Percentiles rank a stretch among this genome's conserved stretches.
Conservation (phyloP, 179 eudicot genomes). For the Spinacia oleracea region DNA sequence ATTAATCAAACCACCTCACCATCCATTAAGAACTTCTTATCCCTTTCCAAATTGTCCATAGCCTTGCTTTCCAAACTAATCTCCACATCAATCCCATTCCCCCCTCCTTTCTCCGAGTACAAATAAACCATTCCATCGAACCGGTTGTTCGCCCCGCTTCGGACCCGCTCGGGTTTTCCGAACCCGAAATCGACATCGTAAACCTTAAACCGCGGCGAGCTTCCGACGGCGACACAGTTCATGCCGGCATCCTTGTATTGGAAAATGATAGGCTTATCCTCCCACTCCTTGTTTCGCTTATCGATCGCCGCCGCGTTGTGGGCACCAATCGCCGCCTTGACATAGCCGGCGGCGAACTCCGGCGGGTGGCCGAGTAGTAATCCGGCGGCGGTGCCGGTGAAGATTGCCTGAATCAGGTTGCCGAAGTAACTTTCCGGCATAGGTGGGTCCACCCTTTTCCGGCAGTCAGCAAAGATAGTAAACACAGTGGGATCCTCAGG, state of each 20-base stretch:
- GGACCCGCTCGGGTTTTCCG: conserved; percentile 76
- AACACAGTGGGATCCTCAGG: conserved; percentile 80
- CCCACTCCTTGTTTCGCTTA: conserved; percentile 69
- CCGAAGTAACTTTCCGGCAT: conserved; percentile 95
- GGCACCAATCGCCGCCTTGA: conserved; percentile 53
- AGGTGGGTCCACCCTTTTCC: conserved; percentile 80
- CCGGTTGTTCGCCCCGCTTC: conserved; percentile 85
- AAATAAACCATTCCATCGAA: conserved; percentile 97
- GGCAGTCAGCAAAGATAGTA: conserved; percentile 86
- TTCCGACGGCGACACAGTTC: conserved; percentile 95
- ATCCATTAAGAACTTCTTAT: conserved; percentile 67
- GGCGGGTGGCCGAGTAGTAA: conserved; percentile 53
- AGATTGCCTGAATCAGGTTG: conserved; percentile 89
- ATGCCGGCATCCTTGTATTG: conserved; percentile 88
- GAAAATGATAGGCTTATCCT: conserved; percentile 70
- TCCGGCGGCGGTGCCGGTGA: conserved; percentile 87
- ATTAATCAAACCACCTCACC: conserved; percentile 27
- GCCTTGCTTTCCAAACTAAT: conserved; percentile 71
- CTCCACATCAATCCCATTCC: conserved; percentile 85
- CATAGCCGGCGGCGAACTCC: conserved; percentile 56
- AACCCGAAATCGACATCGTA: conserved; percentile 91
- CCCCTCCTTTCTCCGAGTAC: conserved; percentile 80
- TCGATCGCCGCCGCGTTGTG: conserved; percentile 71
- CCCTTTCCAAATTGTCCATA: conserved; percentile 80
- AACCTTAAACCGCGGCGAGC: conserved; percentile 90